Evolutionary conservation across 352 stramenopile species (phyloP).

Genomic region (Globisporangium middletonii): DNA sequence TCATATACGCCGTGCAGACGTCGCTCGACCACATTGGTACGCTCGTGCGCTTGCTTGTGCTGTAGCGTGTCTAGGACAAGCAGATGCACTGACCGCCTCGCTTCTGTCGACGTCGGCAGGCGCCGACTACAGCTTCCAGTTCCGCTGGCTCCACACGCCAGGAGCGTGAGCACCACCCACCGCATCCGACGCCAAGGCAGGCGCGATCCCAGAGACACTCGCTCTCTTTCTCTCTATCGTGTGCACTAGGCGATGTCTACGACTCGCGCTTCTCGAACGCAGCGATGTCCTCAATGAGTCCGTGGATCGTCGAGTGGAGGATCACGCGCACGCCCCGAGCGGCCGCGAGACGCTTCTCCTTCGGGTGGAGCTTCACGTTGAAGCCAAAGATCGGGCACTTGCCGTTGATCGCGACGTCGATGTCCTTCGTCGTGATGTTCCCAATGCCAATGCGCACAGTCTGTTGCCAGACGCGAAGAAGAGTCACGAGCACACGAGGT

Average conservation of each 20-base stretch:
- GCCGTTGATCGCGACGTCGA: constrained; percentile 74
- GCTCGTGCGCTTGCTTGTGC: not conserved
- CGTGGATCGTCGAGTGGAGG: constrained; percentile 65
- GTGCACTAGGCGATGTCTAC: not conserved
- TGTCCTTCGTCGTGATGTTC: constrained; percentile 69
- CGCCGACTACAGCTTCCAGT: constrained; percentile 3
- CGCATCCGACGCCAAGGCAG: no score
- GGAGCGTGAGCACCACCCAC: not conserved
- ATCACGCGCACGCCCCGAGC: constrained; percentile 59
- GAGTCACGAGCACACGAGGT: not conserved
- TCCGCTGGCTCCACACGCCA: not conserved
- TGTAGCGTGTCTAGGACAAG: not conserved
- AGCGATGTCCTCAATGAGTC: constrained; percentile 70
- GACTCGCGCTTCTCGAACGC: constrained; percentile 21
- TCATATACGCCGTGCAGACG: constrained; percentile 12
- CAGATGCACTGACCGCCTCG: not conserved
- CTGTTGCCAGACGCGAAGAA: constrained; percentile 15
- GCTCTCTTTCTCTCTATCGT: no score
- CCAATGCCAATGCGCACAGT: constrained; percentile 77
- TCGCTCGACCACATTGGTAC: constrained; percentile 9
- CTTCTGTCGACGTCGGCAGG: not conserved
- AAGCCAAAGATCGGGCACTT: constrained; percentile 84
- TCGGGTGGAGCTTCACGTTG: constrained; percentile 63
- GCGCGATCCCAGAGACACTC: no score
- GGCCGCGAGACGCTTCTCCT: constrained; percentile 51